Evolutionary conservation across 352 stramenopile genomes (phyloP).

Genomic region (Thalassiosira allenii): DNA sequence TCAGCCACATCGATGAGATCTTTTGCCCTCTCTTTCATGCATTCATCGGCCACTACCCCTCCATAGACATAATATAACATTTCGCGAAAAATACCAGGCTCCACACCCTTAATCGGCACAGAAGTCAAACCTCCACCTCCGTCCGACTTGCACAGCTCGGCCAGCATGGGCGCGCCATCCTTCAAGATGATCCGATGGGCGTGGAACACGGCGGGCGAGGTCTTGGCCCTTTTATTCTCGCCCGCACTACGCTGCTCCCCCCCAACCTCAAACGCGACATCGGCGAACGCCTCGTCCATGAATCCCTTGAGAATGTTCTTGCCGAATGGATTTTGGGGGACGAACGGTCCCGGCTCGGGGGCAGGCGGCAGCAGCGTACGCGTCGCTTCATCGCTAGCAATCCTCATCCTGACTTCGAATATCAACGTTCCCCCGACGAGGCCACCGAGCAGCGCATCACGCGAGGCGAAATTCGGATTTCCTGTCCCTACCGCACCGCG

Average conservation of each 20-base stretch:
- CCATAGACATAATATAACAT: conserved; percentile 39
- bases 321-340: conserved; percentile 15
- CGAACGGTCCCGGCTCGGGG: conserved; percentile 8
- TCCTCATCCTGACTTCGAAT: no score
- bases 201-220: conserved; percentile 18
- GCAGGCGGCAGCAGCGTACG: no score
- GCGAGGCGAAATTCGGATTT: no score
- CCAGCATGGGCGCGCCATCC: conserved; percentile 3
- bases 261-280: conserved; percentile 36
- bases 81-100: conserved; percentile 33
- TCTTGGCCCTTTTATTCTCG: neutral
- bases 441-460: no score
- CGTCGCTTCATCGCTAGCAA: no score
- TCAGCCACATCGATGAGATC: conserved; percentile 20
- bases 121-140: neutral
- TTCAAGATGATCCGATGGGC: conserved; percentile 36
- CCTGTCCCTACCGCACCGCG: no score
- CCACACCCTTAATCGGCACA: conserved; percentile 1
- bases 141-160: conserved; percentile 1
- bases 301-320: conserved; percentile 19
- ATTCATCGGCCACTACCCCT: conserved; percentile 3
- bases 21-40: conserved; percentile 1
- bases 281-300: conserved; percentile 21
- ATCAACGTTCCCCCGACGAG: no score
- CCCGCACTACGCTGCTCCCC: neutral